A percentile compares a stretch with the other conserved stretches of the same genome.
Evolutionary conservation across 805 yeast genomes (phyloP).

Genomic region (Ogataea thermomethanolica): DNA sequence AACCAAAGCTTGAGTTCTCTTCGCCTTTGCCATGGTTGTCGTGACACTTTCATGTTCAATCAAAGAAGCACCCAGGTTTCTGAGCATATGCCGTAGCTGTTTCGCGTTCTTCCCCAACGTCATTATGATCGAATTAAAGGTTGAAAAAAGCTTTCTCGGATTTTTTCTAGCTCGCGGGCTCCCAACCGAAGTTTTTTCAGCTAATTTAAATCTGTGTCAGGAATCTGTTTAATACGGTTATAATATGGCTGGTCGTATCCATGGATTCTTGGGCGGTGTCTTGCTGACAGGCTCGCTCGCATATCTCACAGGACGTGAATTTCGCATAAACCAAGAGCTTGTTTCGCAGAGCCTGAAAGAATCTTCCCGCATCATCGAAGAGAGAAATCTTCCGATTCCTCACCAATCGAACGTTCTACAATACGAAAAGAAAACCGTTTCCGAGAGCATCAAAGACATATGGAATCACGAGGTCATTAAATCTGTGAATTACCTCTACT

Average conservation of each 20-base stretch:
- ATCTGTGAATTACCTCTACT: conserved; percentile 61
- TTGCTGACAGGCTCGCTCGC: conserved; percentile 60
- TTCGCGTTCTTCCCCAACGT: conserved; percentile 43
- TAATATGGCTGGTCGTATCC: conserved; percentile 43
- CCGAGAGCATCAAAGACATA: conserved; percentile 67
- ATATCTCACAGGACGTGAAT: conserved; percentile 56
- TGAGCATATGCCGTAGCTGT: conserved; percentile 53
- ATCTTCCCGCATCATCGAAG: conserved; percentile 48
- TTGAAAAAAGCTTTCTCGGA: conserved; percentile 1
- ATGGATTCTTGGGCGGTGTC: conserved; percentile 59
- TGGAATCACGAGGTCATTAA: conserved; percentile 74
- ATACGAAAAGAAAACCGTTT: conserved; percentile 44
- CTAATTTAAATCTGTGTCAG: neutral
- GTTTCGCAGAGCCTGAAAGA: conserved; percentile 46
- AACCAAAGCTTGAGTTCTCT: conserved; percentile 58
- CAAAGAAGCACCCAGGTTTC: conserved; percentile 63
- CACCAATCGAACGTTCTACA: conserved; percentile 42
- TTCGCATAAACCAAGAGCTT: conserved; percentile 44
- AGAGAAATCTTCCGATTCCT: conserved; percentile 48
- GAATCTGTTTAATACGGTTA: neutral
- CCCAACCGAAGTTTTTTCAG: conserved; percentile 3
- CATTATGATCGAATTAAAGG: conserved; percentile 17
- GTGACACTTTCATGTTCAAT: conserved; percentile 67
- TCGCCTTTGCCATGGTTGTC: conserved; percentile 75
- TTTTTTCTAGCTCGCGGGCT: conserved; percentile 5